Base-by-base conservation (phyloP, 176 grass and related monocot species). In the Carex scoparia region DNA sequence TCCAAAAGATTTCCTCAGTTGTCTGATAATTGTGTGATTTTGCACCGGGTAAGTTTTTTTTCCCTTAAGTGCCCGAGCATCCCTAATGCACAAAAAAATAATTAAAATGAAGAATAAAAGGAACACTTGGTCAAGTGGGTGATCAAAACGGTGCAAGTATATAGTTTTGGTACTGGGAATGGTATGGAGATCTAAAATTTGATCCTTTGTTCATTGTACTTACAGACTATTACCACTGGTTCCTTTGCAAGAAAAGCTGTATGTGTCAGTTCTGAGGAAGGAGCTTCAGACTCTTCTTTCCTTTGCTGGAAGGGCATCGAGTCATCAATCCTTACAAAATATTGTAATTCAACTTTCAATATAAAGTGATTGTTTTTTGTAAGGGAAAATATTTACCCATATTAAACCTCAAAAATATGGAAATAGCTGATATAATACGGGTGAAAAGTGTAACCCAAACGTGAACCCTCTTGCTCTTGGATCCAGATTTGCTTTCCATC, bases 281-380 rank as follows among this genome's bases (percentile, higher is more conserved):
- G 95, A 98, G 59, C 89, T 98, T 83, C 88, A 88, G 88, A 94
- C 92, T 78, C 92, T 98, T 79, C 91, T 98, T 87, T 93, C 92
- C 81, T 86, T 98, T 68, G 85, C 92, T 64, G 80, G 85, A 77
- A 87, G 92, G 88, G 81, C 79, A 31, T 86, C 89, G 80, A 89
- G 89, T 85, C 86, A 91, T 75, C 95, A 94, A 69, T 94, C 89
- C 58, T 85, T 94, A 85, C 95, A 89, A 65, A 98, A 98, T 86
- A 98, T 98, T 84, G 94, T 97, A 94, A 91, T 87, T n/a, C 2
- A 33, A 57, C 80, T 53, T 70, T 54, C 61, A 7, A 48, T 65
- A 42, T 12, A 15, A 12, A 28, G 57, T 60, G 13, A 62, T 82
- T 18, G 31, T 28, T 48, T 83, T 65, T 83, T 49, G 4, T 61